phyloP scores from a whole-genome alignment of 2,329 filamentous ascomycete genomes.

The Paramyrothecium roridum region DNA sequence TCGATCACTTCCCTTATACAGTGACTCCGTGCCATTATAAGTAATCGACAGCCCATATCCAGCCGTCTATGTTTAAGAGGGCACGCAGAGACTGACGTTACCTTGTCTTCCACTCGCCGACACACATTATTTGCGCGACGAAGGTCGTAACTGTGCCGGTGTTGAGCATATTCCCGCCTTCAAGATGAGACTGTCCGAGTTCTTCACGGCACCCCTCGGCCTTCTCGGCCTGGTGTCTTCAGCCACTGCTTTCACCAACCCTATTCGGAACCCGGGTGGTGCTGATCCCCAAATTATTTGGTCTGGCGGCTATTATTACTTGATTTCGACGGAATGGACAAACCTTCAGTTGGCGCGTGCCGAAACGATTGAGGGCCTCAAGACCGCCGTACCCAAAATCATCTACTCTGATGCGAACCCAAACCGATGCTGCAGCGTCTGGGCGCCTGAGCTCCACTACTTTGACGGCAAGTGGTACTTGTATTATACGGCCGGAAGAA shows the following conservation, averaged over 20 bases:
- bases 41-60: too few species aligned
- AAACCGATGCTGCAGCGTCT: constrained; percentile 50
- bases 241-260: constrained; percentile 43
- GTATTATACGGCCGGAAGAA: constrained; percentile 52
- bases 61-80: too few species aligned
- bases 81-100: too few species aligned
- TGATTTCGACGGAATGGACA: constrained; percentile 54
- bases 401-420: constrained; percentile 47
- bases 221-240: constrained; percentile 12
- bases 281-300: constrained; percentile 52
- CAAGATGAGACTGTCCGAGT: constrained; percentile 3
- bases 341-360: constrained; percentile 53
- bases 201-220: constrained; percentile 3
- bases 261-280: constrained; percentile 45
- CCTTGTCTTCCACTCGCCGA: too few species aligned
- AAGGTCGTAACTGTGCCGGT: too few species aligned
- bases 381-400: constrained; percentile 45
- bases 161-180: neutral
- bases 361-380: constrained; percentile 52
- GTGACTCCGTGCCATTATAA: too few species aligned
- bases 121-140: too few species aligned
- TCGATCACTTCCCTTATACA: too few species aligned
- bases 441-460: constrained; percentile 55
- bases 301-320: constrained; percentile 52
- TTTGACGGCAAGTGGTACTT: constrained; percentile 49